Evolutionary conservation across 2,329 filamentous ascomycete species (phyloP), one percentile per base, ranked within the genome.

Genomic region (Exophiala lecanii-corni): DNA sequence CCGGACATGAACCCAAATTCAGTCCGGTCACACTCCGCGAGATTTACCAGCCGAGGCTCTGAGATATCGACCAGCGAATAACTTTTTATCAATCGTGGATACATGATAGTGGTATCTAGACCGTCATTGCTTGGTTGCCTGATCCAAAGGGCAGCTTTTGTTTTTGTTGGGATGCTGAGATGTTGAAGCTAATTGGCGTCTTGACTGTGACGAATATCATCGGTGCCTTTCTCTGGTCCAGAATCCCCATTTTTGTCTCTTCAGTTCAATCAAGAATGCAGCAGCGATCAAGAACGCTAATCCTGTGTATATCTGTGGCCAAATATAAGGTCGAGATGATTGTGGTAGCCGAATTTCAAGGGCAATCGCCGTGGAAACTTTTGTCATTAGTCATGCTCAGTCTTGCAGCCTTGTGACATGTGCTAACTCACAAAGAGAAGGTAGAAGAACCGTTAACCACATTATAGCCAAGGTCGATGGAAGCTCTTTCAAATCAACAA

Each of bases 331-430:
- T 2, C 64, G 59, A 0, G 60, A 59, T 13, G 72, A 72, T 9
- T 45, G 31, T 12, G 63, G 62, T 1, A 56, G 59, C 10, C 74
- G 69, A 37, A 77, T 71, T 50, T 74, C 67, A 4, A 77, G 59
- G 0, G 69, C 73, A 49, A 77, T 77, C 0, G 71, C 63, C 50
- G 77, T 74, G 2, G 69, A 71, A 49, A 76, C 66, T 68, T 32
- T 12, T 6, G 6, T 26, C 12, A 12, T 6, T 26, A 6, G 12
- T 6, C 23, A 26, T 26, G 7, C 6, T 26, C 23, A 26, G 6
- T 7, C 23, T 26, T 7, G 6, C 7, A 26, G 13, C 5, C 13
- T 26, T n/a, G 7, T 5, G 3, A 13, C 16, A 6, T 33, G 26
- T 17, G 30, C 10, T 26, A 53, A 59, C 65, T 61, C 48, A 68